A percentile compares a stretch with the other conserved stretches of the same genome.
These are phyloP conservation scores for Pontederia crassipes DNA, from an alignment of 176 grass and related monocot species.

Conservation along the genomic window DNA sequence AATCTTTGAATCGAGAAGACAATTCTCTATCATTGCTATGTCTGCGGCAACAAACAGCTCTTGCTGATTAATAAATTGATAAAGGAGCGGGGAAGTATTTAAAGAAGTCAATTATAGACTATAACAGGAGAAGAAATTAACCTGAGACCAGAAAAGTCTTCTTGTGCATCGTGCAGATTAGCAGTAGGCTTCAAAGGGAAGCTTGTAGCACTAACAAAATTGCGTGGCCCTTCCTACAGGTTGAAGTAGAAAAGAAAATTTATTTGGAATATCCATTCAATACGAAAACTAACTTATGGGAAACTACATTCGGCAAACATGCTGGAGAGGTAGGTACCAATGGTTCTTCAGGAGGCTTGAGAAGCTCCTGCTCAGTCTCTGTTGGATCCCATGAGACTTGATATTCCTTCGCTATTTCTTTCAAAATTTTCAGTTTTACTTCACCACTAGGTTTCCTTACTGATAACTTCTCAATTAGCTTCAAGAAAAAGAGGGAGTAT, in stretches of 20 bases:
- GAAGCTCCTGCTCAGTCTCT: slow-evolving; percentile 86
- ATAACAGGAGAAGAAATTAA: slow-evolving; percentile 10
- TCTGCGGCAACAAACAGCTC: slow-evolving; percentile 5
- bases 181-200: slow-evolving; percentile 44
- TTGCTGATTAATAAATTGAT: slow-evolving; percentile 7
- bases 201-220: slow-evolving; percentile 51
- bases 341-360: slow-evolving; percentile 60
- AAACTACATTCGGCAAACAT: slow-evolving; percentile 3
- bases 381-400: slow-evolving; percentile 67
- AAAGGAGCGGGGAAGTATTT: neutral
- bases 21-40: slow-evolving; percentile 27
- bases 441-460: slow-evolving; percentile 80
- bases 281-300: neutral
- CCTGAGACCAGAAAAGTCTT: slow-evolving; percentile 37
- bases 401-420: slow-evolving; percentile 86
- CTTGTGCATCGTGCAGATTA: slow-evolving; percentile 14
- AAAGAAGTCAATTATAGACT: neutral
- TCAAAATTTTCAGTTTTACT: slow-evolving; percentile 73
- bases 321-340: slow-evolving; percentile 28
- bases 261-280: slow-evolving; percentile 5
- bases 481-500: slow-evolving; percentile 22
- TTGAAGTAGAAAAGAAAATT: slow-evolving; percentile 20
- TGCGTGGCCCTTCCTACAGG: slow-evolving; percentile 55
- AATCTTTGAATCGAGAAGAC: slow-evolving; percentile 62
- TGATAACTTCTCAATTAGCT: slow-evolving; percentile 96